Base-by-base conservation (phyloP, 768 basidiomycete species). In the Epithele typhae region DNA sequence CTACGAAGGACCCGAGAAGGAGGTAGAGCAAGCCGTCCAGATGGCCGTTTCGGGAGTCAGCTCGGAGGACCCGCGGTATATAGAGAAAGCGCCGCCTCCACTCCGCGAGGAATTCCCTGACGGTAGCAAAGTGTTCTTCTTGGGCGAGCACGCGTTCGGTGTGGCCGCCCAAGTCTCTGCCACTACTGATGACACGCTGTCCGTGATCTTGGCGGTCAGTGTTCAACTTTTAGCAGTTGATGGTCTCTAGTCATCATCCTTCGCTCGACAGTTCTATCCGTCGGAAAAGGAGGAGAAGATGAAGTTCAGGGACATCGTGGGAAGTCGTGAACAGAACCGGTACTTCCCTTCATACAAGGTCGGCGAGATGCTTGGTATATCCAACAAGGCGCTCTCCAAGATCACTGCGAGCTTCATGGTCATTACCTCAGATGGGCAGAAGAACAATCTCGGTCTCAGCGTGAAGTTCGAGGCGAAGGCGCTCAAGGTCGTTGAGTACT, bases 361-460 rank as follows among this genome's bases (percentile, higher is more conserved):
- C 22, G 79, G 88, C 12, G 82, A 86, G 18, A 75, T 80, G 64
- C 69, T 94, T 37, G 77, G 78, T 8, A 74, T 98, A 12, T 82
- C 87, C 5, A 77, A 82, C 2, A 79, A 90, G 25, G 89, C 89
- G 1, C 65, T 99, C 12, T 86, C 93, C 10, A 89, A 83, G 65
- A 90, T 99, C 55, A 90, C 92, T 0, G 94, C 95, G 10, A 95
- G 89, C 60, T 83, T 97, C 60, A 84, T 97, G 82, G 89, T 97
- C 34, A 64, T 91, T 46, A 79, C 78, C 0, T 69, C 77, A 0
- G 91, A 91, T 58, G 77, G 77, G 8, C 74, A 78, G 48, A 97
- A 96, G 70, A 78, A 76, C 45, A 98, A 99, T 61, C 68, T 98
- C 24, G 96, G 96, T 2, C 76, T 99, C 34, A 91, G 89, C 62